These are phyloP conservation scores for Elsinoe australis DNA, from an alignment of 2,329 filamentous ascomycete genomes.

Conservation along the genomic window DNA sequence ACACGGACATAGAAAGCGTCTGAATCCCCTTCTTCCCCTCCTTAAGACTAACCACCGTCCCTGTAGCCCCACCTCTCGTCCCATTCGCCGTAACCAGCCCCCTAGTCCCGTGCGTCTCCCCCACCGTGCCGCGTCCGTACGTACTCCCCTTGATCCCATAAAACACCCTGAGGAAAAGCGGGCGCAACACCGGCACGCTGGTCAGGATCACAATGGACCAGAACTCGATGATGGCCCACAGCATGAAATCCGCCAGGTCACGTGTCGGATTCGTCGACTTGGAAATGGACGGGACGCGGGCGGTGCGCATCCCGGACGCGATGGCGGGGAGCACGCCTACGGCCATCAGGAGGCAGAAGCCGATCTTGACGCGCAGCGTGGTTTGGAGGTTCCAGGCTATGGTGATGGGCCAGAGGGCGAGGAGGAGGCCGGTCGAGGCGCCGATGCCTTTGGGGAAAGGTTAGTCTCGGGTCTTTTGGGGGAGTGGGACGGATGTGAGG, in stretches of 20 bases:
- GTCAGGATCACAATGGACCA: constrained; percentile 16
- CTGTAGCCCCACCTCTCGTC: background rate
- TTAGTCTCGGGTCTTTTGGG: background rate
- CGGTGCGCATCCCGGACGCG: background rate
- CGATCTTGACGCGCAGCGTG: constrained; percentile 6
- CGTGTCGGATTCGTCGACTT: constrained; percentile 2
- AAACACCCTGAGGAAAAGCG: constrained; percentile 13
- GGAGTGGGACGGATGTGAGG: background rate
- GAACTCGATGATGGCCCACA: constrained; percentile 14
- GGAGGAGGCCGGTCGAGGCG: constrained; percentile 11
- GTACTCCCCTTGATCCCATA: constrained; percentile 11
- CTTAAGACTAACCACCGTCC: constrained; percentile 2
- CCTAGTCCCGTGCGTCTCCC: background rate
- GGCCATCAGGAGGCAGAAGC: constrained; percentile 15
- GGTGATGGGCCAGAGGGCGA: constrained; percentile 14
- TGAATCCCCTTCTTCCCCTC: constrained; percentile 12
- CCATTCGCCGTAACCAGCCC: background rate
- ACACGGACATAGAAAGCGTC: constrained; percentile 10
- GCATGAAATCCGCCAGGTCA: constrained; percentile 15
- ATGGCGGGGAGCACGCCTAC: constrained; percentile 12
- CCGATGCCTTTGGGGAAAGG: background rate
- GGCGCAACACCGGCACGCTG: constrained; percentile 12
- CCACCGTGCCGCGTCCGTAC: constrained; percentile 1
- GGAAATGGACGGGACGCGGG: constrained; percentile 7
- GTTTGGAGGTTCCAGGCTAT: constrained; percentile 16